These are phyloP conservation scores for Lipomyces mesembrius DNA, from an alignment of 805 yeast species.

Conservation along the genomic window DNA sequence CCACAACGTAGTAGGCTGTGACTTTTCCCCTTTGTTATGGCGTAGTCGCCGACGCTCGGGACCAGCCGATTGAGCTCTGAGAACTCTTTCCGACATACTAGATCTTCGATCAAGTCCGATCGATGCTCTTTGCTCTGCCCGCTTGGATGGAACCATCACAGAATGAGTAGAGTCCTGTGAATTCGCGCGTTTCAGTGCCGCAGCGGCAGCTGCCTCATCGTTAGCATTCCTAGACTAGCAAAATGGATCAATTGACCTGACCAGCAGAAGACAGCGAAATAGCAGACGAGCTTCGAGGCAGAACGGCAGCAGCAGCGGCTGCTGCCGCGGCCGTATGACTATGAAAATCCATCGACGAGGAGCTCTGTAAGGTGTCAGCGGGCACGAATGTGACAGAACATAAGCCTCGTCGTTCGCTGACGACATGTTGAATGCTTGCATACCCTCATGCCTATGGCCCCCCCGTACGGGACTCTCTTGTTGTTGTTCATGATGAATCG, in stretches of 20 bases:
- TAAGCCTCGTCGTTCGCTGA: background rate
- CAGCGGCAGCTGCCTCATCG: constrained; percentile 28
- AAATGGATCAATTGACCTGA: constrained; percentile 8
- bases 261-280: constrained; percentile 34
- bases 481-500: background rate
- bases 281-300: constrained; percentile 27
- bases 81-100: constrained; percentile 32
- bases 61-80: constrained; percentile 17
- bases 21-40: background rate
- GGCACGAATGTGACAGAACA: background rate
- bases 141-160: constrained; percentile 17
- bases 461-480: constrained; percentile 20
- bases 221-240: constrained; percentile 3
- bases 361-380: constrained; percentile 18
- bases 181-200: constrained; percentile 29
- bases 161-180: constrained; percentile 12
- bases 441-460: constrained; percentile 22
- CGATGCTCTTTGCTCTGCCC: constrained; percentile 17
- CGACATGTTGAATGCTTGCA: constrained; percentile 2
- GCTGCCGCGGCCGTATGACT: constrained; percentile 13
- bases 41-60: constrained; percentile 6
- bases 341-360: constrained; percentile 29
- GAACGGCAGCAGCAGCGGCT: too few species aligned
- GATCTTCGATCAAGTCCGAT: constrained; percentile 16
- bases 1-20: constrained; percentile 10